Base-by-base conservation (phyloP, 352 stramenopile species). In the Globisporangium solare region DNA sequence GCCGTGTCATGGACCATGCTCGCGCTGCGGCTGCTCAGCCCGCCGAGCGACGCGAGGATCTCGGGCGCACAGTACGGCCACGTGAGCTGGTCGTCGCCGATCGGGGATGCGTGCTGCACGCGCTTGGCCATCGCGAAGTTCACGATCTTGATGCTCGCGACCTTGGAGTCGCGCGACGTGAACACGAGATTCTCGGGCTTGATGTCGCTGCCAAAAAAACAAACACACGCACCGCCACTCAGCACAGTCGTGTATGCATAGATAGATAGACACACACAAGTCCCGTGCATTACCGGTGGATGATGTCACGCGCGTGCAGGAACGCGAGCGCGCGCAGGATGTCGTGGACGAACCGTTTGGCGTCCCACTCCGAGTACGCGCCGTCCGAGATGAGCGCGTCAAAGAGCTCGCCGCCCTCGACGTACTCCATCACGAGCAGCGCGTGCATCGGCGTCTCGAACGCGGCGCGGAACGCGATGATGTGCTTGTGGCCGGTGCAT, bases 151-250 rank as follows among this genome's bases (percentile, higher is more conserved):
- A 95, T 86, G 21, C 64, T 73, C 27, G 77, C 86, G 14, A 60
- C 63, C 32, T 85, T 87, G 17, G 80, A 64, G 45, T 94, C 82
- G 6, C 66, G 66, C 8, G 80, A 82, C 6, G 87, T 90, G 21
- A 95, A 67, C 40, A 96, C 59, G 40, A 96, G 67, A 50, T 96
- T 95, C 57, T 95, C 86, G 1, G 86, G 86, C 56, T 93, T 95
- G 43, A 95, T 74, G 49, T 76, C 85, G 60, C 68, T 92, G 48
- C 4, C n/a, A n/a, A n/a, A n/a, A n/a, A 63, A 27, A 65, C 49
- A 35, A 64, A 6, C 11, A 52, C 14, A 14, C 7, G 5, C 2
- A 27, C 6, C 13, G 11, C 11, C 46, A 51, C 20, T 14, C 46
- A 22, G 13, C 46, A 51, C 20, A n/a, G n/a, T n/a, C n/a, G n/a